Conservation (phyloP, 83 land plant genomes). For the Picea engelmannii region DNA sequence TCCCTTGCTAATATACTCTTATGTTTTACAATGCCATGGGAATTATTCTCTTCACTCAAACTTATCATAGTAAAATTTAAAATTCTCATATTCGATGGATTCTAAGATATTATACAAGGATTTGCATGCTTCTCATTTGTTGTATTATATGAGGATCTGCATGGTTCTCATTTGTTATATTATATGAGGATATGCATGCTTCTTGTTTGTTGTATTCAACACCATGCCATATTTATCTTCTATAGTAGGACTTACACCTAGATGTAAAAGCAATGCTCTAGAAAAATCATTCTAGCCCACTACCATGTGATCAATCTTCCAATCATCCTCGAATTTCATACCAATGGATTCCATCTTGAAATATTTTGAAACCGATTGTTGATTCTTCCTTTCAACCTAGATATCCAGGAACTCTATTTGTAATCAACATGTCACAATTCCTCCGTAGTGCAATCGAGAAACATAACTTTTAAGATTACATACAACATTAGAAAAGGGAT, state of each 20-base stretch:
- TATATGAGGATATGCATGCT: slow-evolving; percentile 21
- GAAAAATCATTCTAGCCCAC: neutral
- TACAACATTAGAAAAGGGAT: slow-evolving; percentile 14
- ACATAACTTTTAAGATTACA: slow-evolving; percentile 48
- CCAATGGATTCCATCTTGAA: slow-evolving; percentile 32
- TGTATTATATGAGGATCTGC: too few species aligned
- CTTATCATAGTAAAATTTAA: slow-evolving; percentile 50
- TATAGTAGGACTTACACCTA: slow-evolving; percentile 34
- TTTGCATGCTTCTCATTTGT: too few species aligned
- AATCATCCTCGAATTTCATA: neutral
- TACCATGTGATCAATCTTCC: neutral
- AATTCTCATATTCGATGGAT: slow-evolving; percentile 29
- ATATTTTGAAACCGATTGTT: slow-evolving; percentile 66
- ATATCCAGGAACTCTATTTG: slow-evolving; percentile 65
- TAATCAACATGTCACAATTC: slow-evolving; percentile 42
- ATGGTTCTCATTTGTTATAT: neutral
- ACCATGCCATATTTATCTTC: slow-evolving; percentile 52
- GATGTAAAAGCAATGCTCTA: slow-evolving; percentile 42
- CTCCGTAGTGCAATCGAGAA: slow-evolving; percentile 30
- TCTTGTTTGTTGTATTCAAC: slow-evolving; percentile 23
- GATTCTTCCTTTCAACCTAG: slow-evolving; percentile 53
- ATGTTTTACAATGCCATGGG: slow-evolving; percentile 30
- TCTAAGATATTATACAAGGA: neutral
- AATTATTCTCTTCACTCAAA: slow-evolving; percentile 38
- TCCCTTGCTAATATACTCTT: slow-evolving; percentile 23